These are phyloP conservation scores for Kuraishia molischiana DNA, from an alignment of 805 yeast species.

Conservation along the genomic window DNA sequence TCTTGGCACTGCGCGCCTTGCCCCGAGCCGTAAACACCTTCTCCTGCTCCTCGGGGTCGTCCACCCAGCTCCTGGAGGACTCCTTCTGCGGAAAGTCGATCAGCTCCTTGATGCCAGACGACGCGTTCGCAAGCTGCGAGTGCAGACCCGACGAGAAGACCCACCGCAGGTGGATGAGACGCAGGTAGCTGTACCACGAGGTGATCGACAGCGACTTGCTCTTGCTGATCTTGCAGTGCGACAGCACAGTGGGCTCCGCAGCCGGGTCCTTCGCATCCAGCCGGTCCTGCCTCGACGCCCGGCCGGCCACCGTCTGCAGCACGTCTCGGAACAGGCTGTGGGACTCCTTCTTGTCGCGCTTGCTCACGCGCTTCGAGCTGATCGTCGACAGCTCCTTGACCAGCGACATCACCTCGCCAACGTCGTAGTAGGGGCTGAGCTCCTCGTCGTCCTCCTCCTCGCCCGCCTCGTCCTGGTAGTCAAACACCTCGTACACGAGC, in stretches of 20 bases:
- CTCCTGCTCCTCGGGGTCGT: conserved; percentile 10
- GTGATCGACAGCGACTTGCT: conserved; percentile 35
- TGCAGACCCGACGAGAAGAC: conserved; percentile 43
- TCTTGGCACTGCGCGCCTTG: conserved; percentile 10
- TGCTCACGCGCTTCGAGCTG: conserved; percentile 47
- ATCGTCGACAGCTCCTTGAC: conserved; percentile 35
- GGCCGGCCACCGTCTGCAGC: conserved; percentile 31
- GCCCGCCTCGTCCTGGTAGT: conserved; percentile 29
- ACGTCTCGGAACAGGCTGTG: conserved; percentile 55
- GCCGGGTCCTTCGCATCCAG: not conserved
- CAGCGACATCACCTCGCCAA: conserved; percentile 31
- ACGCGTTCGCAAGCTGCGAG: conserved; percentile 24
- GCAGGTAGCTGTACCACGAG: conserved; percentile 38
- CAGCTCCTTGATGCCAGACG: conserved; percentile 15
- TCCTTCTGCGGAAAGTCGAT: conserved; percentile 4
- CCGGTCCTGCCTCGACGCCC: conserved; percentile 14
- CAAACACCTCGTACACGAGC: conserved; percentile 41
- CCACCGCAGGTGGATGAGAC: conserved; percentile 40
- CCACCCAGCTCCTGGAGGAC: conserved; percentile 1
- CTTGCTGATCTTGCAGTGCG: conserved; percentile 21
- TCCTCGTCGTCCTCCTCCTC: conserved; percentile 32
- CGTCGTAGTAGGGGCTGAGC: conserved; percentile 43
- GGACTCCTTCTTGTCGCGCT: conserved; percentile 51
- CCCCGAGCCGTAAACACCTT: conserved; percentile 7
- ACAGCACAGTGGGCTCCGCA: not conserved